phyloP scores from a whole-genome alignment of 2,329 filamentous ascomycete species.

The Lasiodiplodia hormozganensis region DNA sequence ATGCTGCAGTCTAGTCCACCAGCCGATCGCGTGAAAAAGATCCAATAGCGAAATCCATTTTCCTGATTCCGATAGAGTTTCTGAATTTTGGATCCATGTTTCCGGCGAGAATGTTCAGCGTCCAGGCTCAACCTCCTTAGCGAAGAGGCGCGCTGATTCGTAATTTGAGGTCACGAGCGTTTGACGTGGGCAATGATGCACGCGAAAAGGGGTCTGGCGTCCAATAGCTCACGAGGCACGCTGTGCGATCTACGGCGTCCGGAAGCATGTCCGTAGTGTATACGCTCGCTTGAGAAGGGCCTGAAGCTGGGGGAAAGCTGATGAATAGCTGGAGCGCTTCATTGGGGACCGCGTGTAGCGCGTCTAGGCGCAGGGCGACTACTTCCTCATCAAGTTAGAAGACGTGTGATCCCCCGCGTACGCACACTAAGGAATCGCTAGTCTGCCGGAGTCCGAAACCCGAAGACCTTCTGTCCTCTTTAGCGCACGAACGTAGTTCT shows the following conservation, averaged over 20 bases:
- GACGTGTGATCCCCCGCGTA: not conserved
- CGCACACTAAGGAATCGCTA: not conserved
- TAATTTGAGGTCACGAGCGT: not conserved
- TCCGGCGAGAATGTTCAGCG: not conserved
- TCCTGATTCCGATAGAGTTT: not conserved
- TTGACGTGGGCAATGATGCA: not conserved
- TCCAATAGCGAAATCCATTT: constrained; percentile 4
- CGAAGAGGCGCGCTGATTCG: not conserved
- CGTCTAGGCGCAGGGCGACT: not conserved
- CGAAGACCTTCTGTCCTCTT: not conserved
- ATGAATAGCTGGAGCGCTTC: not conserved
- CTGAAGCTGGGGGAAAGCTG: too few species aligned
- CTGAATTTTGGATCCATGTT: not conserved
- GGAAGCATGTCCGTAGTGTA: not conserved
- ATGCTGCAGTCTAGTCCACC: constrained; percentile 11
- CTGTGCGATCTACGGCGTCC: not conserved
- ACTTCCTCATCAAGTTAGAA: not conserved
- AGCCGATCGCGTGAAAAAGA: not conserved
- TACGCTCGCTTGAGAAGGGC: not conserved
- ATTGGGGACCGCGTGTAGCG: not conserved
- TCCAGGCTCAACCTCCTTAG: not conserved
- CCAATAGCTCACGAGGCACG: not conserved
- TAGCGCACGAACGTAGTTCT: not conserved
- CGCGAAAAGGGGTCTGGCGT: not conserved
- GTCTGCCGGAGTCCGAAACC: not conserved